Evolutionary conservation across 805 yeast genomes (phyloP), one percentile per base, ranked within the genome.

Genomic region (Spathaspora gorwiae): DNA sequence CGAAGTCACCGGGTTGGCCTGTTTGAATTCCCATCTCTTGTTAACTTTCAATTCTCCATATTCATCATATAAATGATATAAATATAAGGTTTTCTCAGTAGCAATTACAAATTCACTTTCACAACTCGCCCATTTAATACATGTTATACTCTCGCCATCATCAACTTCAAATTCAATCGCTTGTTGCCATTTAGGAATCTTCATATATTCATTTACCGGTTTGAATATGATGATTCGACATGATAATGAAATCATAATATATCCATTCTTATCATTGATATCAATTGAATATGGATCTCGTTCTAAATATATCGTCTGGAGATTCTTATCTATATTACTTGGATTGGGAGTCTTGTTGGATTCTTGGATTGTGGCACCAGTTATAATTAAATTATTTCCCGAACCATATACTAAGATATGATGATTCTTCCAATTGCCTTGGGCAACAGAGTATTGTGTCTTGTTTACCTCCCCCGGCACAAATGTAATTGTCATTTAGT

Each of bases 381-480:
- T 52, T 12, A 71, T 75, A 31, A 92, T 85, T 52, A 92, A 70
- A 60, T 88, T 89, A 65, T 89, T 89, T 0, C 96, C 97, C 1
- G 97, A 87, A 47, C 90, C 86, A 60, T 92, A 92, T 1, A 81
- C 81, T 31, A 86, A 65, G 2, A 89, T 63, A 42, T 80, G 76
- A 47, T 79, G 80, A 9, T 72, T 71, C 45, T 79, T 80, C 96
- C 96, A 89, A 34, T 68, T 65, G 6, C 73, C 76, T 48, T 81
- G 83, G 35, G 79, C 70, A 24, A 81, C 76, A 0, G 88, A 68
- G 51, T 77, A 78, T 11, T 69, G 71, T 1, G 78, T 60, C 38
- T 70, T 63, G 59, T 83, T 85, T 14, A 94, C 94, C 58, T 87
- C 87, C 1, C 97, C 97, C 2, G 97, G 97, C 38, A 87, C 78